Percentiles rank a stretch among this genome's conserved stretches.
These are phyloP conservation scores for Neurospora hispaniola DNA, from an alignment of 495 filamentous ascomycete species.

Conservation along the genomic window DNA sequence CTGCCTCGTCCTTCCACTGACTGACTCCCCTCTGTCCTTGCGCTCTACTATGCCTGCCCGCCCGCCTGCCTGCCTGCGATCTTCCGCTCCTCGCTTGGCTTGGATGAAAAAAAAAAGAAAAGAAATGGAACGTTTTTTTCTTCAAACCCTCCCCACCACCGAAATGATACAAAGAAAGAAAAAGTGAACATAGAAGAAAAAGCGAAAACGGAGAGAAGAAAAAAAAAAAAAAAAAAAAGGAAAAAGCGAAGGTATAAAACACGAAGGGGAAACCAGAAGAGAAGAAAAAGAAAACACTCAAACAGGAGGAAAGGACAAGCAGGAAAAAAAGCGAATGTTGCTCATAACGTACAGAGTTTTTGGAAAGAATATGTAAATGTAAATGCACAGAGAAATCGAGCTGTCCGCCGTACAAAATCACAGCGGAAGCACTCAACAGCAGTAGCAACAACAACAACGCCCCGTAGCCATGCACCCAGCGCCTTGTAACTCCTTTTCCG, in stretches of 20 bases:
- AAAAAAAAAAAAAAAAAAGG: not conserved
- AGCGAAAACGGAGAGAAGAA: not conserved
- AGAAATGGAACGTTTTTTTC: not conserved
- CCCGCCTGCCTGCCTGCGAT: too few relatives aligned
- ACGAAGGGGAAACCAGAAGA: not conserved
- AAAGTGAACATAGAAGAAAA: not conserved
- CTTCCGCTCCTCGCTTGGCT: too few relatives aligned
- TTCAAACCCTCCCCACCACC: not conserved
- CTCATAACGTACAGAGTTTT: not conserved
- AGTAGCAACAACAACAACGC: not conserved
- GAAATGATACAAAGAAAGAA: not conserved
- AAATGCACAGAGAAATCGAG: not conserved
- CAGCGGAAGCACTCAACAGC: not conserved
- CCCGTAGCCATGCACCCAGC: not conserved
- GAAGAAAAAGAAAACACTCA: not conserved
- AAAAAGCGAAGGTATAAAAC: not conserved
- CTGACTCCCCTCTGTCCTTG: too few relatives aligned
- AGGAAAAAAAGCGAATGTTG: not conserved
- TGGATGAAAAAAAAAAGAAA: too few relatives aligned
- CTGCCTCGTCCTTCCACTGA: too few relatives aligned
- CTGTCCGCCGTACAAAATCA: not conserved
- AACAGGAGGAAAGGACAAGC: not conserved
- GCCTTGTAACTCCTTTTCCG: not conserved
- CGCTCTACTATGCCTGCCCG: too few relatives aligned
- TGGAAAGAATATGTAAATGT: not conserved